These are phyloP conservation scores for Colletotrichum tofieldiae DNA, from an alignment of 2,329 filamentous ascomycete species.

Conservation along the genomic window DNA sequence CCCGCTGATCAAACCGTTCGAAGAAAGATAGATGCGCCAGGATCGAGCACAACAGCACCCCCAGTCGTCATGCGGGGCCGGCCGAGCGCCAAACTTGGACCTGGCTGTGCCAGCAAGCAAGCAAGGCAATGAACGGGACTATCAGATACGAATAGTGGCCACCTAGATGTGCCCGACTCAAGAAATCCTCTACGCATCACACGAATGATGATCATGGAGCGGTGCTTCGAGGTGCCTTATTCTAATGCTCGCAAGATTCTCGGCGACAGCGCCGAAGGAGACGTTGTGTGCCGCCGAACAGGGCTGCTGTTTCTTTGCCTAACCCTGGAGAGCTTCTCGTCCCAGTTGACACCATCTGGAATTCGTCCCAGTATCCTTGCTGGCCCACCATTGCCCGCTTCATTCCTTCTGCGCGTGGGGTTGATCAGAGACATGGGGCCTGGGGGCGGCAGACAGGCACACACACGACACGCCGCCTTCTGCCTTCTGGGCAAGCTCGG, in stretches of 20 bases:
- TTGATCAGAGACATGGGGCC: conserved; percentile 38
- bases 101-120: conserved; percentile 2
- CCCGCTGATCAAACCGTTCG: conserved; percentile 24
- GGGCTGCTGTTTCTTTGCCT: background rate
- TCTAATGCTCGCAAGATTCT: conserved; percentile 20
- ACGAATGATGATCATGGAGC: background rate
- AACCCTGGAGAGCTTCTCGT: background rate
- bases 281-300: conserved; percentile 9
- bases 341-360: conserved; percentile 19
- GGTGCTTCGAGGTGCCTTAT: background rate
- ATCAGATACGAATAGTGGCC: conserved; percentile 3
- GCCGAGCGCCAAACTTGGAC: conserved; percentile 21
- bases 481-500: conserved; percentile 2
- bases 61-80: conserved; percentile 29
- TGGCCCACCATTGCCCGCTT: conserved; percentile 21
- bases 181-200: background rate
- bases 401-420: conserved; percentile 38
- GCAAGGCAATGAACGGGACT: conserved; percentile 20
- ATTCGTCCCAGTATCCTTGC: conserved; percentile 30
- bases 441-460: conserved; percentile 13
- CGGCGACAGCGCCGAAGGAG: conserved; percentile 15
- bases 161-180: background rate
- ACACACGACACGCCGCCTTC: conserved; percentile 10
- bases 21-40: conserved; percentile 34
- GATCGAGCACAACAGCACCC: conserved; percentile 11